Evolutionary conservation across 1,139 yeast species (phyloP), one percentile per base, ranked within the genome.

Genomic region (Magnusiomyces sp.): DNA sequence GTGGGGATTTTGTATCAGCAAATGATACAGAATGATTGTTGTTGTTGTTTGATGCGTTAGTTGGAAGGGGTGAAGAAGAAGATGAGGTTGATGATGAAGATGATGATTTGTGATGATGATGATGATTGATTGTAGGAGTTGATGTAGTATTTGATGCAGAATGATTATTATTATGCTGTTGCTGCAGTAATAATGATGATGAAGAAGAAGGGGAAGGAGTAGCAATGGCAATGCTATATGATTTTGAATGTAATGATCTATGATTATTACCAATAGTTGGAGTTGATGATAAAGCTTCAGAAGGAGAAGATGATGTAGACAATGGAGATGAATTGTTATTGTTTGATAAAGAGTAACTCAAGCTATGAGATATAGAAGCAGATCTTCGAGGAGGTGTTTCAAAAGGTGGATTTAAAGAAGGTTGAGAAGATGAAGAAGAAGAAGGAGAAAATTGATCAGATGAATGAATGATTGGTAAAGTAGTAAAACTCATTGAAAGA

Each of bases 401-500:
- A 27, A 43, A 16, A n/a, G 49, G 31, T 17, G 49, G 27, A 23
- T 39, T 17, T 45, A 11, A 33, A 33, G 43, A 37, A 37, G 52
- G 31, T 31, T 29, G 42, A 29, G 38, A 42, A 40, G 27, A 45
- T 11, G 46, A 37, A 17, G 48, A 40, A 32, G 45, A 40, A 36
- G 47, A 38, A 32, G 51, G 44, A 2, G 29, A 31, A 17, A 31
- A 37, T 9, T 38, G 20, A 20, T 37, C 23, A 23, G 48, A 32
- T 33, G 51, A 47, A 5, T 54, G 39, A 39, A 56, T 52, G 16
- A 60, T 61, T 4, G 64, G 64, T 37, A 60, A 50, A n/a, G 58
- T 48, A 13, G 60, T 56, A 47, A 61, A 60, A 47, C 55, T 59
- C 59, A 61, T 59, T 46, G 63, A 59, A 29, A 61, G 50, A 6